A percentile compares a stretch with the other conserved stretches of the same genome.
These are phyloP conservation scores for Perkinsus olseni DNA, from an alignment of 169 alveolate genomes.

Conservation along the genomic window DNA sequence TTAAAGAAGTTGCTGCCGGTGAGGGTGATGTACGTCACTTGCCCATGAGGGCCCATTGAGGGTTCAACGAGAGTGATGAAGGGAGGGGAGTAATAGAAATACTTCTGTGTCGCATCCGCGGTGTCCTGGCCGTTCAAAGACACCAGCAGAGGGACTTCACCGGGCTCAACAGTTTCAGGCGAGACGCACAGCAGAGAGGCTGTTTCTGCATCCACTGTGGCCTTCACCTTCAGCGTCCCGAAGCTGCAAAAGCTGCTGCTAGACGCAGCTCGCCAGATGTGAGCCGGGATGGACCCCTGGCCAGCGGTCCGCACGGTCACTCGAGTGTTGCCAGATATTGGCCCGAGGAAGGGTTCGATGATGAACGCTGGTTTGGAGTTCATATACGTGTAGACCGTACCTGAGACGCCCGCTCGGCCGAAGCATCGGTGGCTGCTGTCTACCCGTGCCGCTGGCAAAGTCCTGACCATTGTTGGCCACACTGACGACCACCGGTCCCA, in stretches of 20 bases:
- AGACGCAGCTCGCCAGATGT: background rate
- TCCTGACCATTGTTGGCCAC: conserved; percentile 27
- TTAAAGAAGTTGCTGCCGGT: background rate
- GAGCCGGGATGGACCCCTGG: background rate
- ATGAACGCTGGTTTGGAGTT: conserved; percentile 16
- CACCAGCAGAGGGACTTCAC: background rate
- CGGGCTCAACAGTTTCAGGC: background rate
- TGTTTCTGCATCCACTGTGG: background rate
- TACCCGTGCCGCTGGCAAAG: conserved; percentile 5
- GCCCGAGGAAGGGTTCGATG: conserved; percentile 29
- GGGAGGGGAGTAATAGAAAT: background rate
- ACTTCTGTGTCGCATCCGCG: background rate
- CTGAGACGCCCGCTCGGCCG: background rate
- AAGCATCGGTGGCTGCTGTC: background rate
- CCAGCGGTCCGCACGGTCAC: background rate
- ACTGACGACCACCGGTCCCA: background rate
- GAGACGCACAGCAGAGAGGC: background rate
- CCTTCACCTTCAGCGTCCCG: background rate
- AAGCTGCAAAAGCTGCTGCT: background rate
- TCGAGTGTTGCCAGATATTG: conserved; percentile 24
- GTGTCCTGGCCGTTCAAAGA: background rate
- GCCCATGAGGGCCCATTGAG: conserved; percentile 5
- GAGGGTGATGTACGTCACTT: background rate
- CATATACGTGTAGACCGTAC: background rate
- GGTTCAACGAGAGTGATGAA: background rate